Evolutionary conservation across 495 filamentous ascomycete species (phyloP).

Genomic region (Chlorociboria aeruginascens): DNA sequence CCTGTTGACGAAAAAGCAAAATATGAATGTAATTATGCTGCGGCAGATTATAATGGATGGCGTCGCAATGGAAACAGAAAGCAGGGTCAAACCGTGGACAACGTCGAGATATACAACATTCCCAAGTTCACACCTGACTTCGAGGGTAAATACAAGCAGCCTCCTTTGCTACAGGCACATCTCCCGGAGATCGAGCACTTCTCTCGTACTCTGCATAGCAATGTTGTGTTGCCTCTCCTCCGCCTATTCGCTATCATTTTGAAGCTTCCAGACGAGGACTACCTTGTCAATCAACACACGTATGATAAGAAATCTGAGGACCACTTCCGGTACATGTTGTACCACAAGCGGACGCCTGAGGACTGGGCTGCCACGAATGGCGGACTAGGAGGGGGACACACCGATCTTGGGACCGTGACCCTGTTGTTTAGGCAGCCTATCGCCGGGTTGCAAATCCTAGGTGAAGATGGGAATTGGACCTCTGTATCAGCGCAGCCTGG

Average conservation of each 20-base stretch:
- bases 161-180: slow-evolving; percentile 20
- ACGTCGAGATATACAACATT: slow-evolving; percentile 44
- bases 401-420: slow-evolving; percentile 42
- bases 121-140: slow-evolving; percentile 38
- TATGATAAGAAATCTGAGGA: slow-evolving; percentile 36
- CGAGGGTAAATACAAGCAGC: slow-evolving; percentile 30
- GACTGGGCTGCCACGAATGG: slow-evolving; percentile 31
- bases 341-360: slow-evolving; percentile 30
- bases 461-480: slow-evolving; percentile 31
- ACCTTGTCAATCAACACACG: slow-evolving; percentile 35
- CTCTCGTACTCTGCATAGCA: slow-evolving; percentile 27
- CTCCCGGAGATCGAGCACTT: slow-evolving; percentile 36
- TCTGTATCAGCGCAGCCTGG: slow-evolving; percentile 34
- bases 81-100: slow-evolving; percentile 35
- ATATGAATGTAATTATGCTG: slow-evolving; percentile 29
- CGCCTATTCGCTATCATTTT: slow-evolving; percentile 37
- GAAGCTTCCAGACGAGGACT: slow-evolving; percentile 40
- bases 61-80: slow-evolving; percentile 27
- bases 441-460: slow-evolving; percentile 39
- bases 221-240: slow-evolving; percentile 34
- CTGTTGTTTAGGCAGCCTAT: slow-evolving; percentile 44
- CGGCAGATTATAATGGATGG: slow-evolving; percentile 36
- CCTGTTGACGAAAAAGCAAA: slow-evolving; percentile 35
- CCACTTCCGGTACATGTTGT: slow-evolving; percentile 45
- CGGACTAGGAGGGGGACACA: slow-evolving; percentile 34